Base-by-base conservation (phyloP, 768 basidiomycete species). In the Pisolithus albus region DNA sequence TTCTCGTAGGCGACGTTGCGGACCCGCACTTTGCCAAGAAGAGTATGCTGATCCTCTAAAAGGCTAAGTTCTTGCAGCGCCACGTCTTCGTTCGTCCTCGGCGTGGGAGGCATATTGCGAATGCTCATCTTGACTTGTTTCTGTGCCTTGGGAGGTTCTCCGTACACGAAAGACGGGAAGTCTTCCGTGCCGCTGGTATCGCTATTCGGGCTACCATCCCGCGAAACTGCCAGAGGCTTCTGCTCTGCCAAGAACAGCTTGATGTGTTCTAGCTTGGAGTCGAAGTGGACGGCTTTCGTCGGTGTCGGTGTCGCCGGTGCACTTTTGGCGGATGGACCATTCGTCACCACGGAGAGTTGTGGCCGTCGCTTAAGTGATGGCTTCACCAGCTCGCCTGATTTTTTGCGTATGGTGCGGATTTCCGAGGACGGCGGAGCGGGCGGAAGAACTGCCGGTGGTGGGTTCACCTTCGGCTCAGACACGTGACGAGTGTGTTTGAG, bases 241-340 rank as follows among this genome's bases (percentile, higher is more conserved):
- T 98, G 95, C 70, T 92, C 89, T 11, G 94, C 85, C 51, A 94
- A 75, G 74, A 98, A 98, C 44, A 94, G 78, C 69, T 94, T 94
- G 55, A 98, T 89, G 51, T 92, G 89, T 67, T 96, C 95, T 49
- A 97, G 80, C 63, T 93, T 82, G 5, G 84, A 66, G 70, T 95
- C 90, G 55, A 99, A 99, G 62, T 96, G 92, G 8, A 99, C 95
- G 23, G 82, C 84, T 66, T 96, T 94, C 56, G 80, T 71, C 37
- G 75, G 75, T 5, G 78, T 83, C 0, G 94, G 94, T 3, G 92
- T 93, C 3, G 71, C 75, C 0, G 95, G 95, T 52, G 83, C 88
- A 66, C 87, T 91, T 71, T 84, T 81, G 60, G 74, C 76, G 53
- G 73, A 71, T 40, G 61, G 56, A 30, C 72, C 70, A 45, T 68